Percentiles rank a stretch among this genome's conserved stretches.
Conservation (phyloP, 2,329 filamentous ascomycete genomes). For the Didymellaceae sp. region DNA sequence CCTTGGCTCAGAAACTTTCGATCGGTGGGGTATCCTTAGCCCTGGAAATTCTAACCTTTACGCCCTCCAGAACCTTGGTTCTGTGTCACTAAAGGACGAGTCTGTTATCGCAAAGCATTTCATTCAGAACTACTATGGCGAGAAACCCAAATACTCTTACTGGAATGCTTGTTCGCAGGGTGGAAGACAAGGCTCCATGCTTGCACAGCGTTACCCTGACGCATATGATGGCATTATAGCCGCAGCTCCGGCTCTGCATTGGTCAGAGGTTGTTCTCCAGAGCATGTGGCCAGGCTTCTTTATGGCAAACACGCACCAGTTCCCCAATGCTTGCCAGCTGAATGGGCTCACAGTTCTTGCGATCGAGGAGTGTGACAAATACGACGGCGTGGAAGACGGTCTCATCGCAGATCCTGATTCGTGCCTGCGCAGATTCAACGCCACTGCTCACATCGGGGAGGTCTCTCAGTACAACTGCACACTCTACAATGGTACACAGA, state of each 20-base stretch:
- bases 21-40: too few relatives aligned
- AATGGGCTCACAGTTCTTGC: slow-evolving; percentile 22
- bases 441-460: too few relatives aligned
- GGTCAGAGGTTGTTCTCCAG: not conserved
- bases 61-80: too few relatives aligned
- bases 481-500: too few relatives aligned
- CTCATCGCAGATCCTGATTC: too few relatives aligned
- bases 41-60: too few relatives aligned
- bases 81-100: too few relatives aligned
- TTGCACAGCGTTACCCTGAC: slow-evolving; percentile 31
- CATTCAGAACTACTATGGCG: slow-evolving; percentile 31
- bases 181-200: slow-evolving; percentile 31
- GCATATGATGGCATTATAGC: slow-evolving; percentile 39
- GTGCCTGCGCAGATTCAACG: too few relatives aligned
- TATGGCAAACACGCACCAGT: slow-evolving; percentile 25
- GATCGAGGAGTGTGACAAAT: slow-evolving; percentile 28
- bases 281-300: not conserved
- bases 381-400: slow-evolving; percentile 29
- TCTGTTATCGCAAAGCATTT: slow-evolving; percentile 35
- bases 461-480: too few relatives aligned
- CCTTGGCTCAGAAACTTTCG: too few relatives aligned
- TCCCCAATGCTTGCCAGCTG: slow-evolving; percentile 27
- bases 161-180: slow-evolving; percentile 37
- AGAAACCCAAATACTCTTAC: slow-evolving; percentile 32
- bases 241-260: slow-evolving; percentile 31